phyloP scores from a whole-genome alignment of 306 rosid genomes.

The Quercus gilva region DNA sequence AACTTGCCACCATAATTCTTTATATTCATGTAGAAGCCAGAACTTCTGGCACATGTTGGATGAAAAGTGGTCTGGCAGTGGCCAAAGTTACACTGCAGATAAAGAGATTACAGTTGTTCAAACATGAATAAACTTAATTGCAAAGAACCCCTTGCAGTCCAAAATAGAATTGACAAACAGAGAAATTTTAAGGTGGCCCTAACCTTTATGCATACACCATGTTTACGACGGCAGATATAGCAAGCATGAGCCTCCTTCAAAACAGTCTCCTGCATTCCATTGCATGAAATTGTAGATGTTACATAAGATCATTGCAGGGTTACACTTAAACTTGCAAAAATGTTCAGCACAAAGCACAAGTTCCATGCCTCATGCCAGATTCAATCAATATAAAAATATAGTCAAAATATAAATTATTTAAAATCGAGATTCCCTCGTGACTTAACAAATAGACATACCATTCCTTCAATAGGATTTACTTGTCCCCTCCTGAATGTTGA shows the following conservation, averaged over 20 bases:
- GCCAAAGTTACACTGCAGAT: constrained; percentile 89
- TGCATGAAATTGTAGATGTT: neutral
- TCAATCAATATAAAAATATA: neutral
- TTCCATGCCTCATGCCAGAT: neutral
- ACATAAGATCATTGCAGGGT: constrained; percentile 5
- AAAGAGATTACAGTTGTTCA: constrained; percentile 18
- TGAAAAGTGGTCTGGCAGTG: constrained; percentile 86
- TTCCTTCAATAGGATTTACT: constrained; percentile 66
- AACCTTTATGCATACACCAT: constrained; percentile 91
- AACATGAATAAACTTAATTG: constrained; percentile 8
- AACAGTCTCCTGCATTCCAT: constrained; percentile 54
- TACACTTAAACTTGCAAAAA: neutral
- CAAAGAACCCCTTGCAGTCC: neutral
- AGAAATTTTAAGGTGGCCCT: constrained; percentile 13
- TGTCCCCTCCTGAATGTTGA: constrained; percentile 89
- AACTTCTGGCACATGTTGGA: constrained; percentile 88
- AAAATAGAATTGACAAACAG: neutral
- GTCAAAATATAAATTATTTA: neutral
- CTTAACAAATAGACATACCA: constrained; percentile 55
- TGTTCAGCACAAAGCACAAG: neutral
- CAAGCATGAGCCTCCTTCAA: constrained; percentile 63
- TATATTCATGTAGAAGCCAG: constrained; percentile 69
- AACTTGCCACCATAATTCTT: constrained; percentile 68
- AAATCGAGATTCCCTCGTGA: constrained; percentile 1
- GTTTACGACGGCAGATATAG: constrained; percentile 65